phyloP scores from a whole-genome alignment of 306 rosid genomes.

The Trifolium subterraneum region DNA sequence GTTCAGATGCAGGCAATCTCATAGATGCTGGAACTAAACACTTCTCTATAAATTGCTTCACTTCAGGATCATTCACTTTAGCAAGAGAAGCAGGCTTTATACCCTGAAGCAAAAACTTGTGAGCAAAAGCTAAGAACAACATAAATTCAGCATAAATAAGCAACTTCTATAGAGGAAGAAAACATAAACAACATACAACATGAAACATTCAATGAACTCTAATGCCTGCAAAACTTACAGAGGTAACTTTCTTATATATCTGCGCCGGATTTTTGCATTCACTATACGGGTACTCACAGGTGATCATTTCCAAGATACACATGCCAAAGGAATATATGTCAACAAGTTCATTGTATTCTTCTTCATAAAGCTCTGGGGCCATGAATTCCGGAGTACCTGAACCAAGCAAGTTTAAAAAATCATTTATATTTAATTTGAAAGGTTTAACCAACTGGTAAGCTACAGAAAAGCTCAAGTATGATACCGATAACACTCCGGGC shows the following conservation, averaged over 20 bases:
- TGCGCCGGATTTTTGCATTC: constrained; percentile 94
- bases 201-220: constrained; percentile 10
- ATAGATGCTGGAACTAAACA: constrained; percentile 79
- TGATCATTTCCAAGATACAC: constrained; percentile 90
- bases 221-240: constrained; percentile 63
- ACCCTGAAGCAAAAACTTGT: constrained; percentile 58
- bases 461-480: background rate
- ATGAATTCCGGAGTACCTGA: constrained; percentile 96
- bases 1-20: constrained; percentile 76
- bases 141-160: constrained; percentile 1
- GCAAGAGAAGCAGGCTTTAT: constrained; percentile 81
- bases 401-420: background rate
- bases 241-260: constrained; percentile 87
- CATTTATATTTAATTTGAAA: background rate
- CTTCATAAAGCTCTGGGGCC: constrained; percentile 99
- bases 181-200: constrained; percentile 3
- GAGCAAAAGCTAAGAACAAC: constrained; percentile 9
- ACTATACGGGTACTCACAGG: constrained; percentile 87
- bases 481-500: constrained; percentile 90
- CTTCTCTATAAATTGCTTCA: constrained; percentile 84
- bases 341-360: constrained; percentile 88
- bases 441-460: constrained; percentile 6
- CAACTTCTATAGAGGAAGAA: background rate
- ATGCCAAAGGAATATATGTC: constrained; percentile 95
- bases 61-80: constrained; percentile 69